Evolutionary conservation across 495 filamentous ascomycete species (phyloP), one percentile per base, ranked within the genome.

Genomic region (Entonaema liquescens): DNA sequence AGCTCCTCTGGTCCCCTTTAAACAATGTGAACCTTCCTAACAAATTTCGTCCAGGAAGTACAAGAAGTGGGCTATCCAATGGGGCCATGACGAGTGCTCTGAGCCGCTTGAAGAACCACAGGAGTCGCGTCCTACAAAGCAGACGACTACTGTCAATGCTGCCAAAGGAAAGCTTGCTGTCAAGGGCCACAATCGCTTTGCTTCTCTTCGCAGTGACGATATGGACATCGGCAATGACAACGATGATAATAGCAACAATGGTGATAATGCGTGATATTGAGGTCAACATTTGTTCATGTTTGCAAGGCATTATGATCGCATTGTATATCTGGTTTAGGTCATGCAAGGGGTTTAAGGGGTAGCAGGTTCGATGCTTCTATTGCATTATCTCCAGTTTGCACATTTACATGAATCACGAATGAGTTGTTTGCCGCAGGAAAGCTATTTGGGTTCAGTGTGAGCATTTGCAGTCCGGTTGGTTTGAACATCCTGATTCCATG

Each of bases 51-150:
- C 23, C 40, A 83, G 82, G 11, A 82, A 81, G n/a, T 96, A 96
- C 81, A 92, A 92, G 73, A 87, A 88, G 28, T 88, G 85, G 70
- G 88, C 84, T 62, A 89, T 97, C 71, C 87, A 89, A 21, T 95
- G 89, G 83, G 89, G 86, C 65, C 79, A 81, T 0, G 93, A 97
- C 68, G 91, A 95, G 58, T 97, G 93, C 12, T 23, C 42, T 9
- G 19, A 9, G 42, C 42, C 42, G 5, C 12, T 21, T 23, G 19
- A 44, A 5, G 7, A 9, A 0, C n/a, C 40, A 3, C 40, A 44
- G 17, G 40, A 44, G 40, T 44, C 40, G 21, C 40, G 17, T 44
- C 17, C 40, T 21, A 7, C 40, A 21, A 44, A 44, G 40, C 40
- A 47, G 42, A 21, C 21, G 42, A 21, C 9, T 4, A n/a, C n/a